phyloP scores from a whole-genome alignment of 2,329 filamentous ascomycete genomes.

The Diaporthe aspalathi region DNA sequence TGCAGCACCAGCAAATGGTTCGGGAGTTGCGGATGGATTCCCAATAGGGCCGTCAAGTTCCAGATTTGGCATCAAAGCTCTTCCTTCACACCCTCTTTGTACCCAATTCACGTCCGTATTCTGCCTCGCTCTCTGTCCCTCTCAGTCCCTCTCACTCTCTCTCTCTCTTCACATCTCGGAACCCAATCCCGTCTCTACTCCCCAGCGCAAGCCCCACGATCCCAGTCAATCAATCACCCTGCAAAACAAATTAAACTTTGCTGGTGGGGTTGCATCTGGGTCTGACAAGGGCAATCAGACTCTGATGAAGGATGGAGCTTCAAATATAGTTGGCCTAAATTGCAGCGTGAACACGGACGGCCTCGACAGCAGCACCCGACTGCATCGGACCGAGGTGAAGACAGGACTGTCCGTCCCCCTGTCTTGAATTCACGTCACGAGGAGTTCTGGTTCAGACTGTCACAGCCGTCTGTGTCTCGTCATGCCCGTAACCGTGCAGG shows the following conservation, averaged over 20 bases:
- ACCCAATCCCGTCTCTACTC: too few species aligned
- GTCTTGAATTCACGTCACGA: not conserved
- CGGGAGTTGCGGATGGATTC: not conserved
- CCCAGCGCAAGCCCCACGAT: not conserved
- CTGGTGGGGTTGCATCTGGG: constrained; percentile 23
- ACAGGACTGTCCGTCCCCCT: too few species aligned
- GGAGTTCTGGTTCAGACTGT: too few species aligned
- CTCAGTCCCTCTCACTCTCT: too few species aligned
- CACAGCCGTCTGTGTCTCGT: not conserved
- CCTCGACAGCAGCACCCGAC: not conserved
- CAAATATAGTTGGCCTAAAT: not conserved
- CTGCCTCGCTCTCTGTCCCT: not conserved
- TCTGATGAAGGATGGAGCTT: constrained; percentile 26
- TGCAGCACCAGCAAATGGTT: not conserved
- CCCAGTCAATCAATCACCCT: not conserved
- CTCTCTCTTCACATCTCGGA: not conserved
- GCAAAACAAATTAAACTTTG: constrained; percentile 16
- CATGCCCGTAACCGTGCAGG: not conserved
- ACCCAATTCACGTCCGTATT: too few species aligned
- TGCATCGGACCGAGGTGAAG: not conserved
- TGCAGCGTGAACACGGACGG: too few species aligned
- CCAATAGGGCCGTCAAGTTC: not conserved
- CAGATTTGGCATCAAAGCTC: not conserved
- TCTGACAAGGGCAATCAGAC: constrained; percentile 22
- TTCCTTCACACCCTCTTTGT: not conserved